Conservation (phyloP, 768 basidiomycete species). For the Rhodotorula taiwanensis region DNA sequence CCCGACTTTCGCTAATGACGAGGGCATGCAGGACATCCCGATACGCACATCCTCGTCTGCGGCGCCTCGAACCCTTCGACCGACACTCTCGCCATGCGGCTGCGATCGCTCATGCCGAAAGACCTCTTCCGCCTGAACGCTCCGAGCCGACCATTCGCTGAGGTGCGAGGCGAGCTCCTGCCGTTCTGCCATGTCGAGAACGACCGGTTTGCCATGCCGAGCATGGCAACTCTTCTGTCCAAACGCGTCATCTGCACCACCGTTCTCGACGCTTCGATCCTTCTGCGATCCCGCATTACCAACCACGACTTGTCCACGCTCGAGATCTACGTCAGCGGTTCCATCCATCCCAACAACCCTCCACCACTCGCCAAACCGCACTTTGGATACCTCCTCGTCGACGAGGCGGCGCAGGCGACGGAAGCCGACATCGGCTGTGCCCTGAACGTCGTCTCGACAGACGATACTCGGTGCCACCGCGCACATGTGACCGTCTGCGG, state of each 20-base stretch:
- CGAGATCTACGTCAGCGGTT: slow-evolving; percentile 21
- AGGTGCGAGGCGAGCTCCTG: slow-evolving; percentile 41
- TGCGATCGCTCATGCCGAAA: slow-evolving; percentile 33
- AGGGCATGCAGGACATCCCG: slow-evolving; percentile 20
- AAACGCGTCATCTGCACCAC: slow-evolving; percentile 43
- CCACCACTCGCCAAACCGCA: slow-evolving; percentile 34
- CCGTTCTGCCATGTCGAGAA: slow-evolving; percentile 38
- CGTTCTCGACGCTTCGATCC: slow-evolving; percentile 42
- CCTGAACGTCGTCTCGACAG: slow-evolving; percentile 18
- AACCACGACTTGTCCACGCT: slow-evolving; percentile 42
- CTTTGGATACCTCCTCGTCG: slow-evolving; percentile 46
- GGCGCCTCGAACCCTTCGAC: slow-evolving; percentile 46
- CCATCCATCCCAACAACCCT: slow-evolving; percentile 29
- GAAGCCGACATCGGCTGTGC: slow-evolving; percentile 23
- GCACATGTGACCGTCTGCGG: slow-evolving; percentile 44
- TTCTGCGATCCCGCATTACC: slow-evolving; percentile 38
- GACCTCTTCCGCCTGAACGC: slow-evolving; percentile 43
- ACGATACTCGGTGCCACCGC: slow-evolving; percentile 10
- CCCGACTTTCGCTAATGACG: neutral
- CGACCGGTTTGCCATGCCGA: slow-evolving; percentile 38
- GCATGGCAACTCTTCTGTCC: neutral
- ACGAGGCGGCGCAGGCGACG: slow-evolving; percentile 46
- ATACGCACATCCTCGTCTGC: slow-evolving; percentile 42
- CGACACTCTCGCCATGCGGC: slow-evolving; percentile 44
- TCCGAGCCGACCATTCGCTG: slow-evolving; percentile 44